These are phyloP conservation scores for Penicillium paxilli DNA, from an alignment of 495 filamentous ascomycete genomes.

Conservation along the genomic window DNA sequence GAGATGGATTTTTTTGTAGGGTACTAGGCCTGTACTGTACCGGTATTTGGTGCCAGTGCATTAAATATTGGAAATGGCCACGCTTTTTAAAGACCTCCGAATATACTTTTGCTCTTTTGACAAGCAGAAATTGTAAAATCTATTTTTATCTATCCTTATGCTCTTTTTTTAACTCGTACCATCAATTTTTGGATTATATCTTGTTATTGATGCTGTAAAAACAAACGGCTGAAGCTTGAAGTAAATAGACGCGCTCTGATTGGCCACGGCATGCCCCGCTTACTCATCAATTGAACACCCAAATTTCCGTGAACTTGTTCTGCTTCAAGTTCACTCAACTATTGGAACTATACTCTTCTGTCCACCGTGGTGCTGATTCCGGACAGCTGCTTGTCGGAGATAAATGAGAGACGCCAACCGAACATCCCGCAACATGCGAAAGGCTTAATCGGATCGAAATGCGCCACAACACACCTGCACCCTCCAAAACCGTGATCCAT, in stretches of 20 bases:
- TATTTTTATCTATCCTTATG: neutral
- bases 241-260: conserved; percentile 17
- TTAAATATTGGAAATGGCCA: too few relatives aligned
- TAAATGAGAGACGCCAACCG: neutral
- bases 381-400: neutral
- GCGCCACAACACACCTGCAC: conserved; percentile 31
- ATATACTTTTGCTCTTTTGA: too few relatives aligned
- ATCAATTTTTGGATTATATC: neutral
- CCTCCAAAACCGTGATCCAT: conserved; percentile 37
- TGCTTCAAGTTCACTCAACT: conserved; percentile 4
- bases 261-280: conserved; percentile 15
- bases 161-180: too few relatives aligned
- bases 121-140: too few relatives aligned
- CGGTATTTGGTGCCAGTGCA: too few relatives aligned
- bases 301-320: conserved; percentile 15
- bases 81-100: too few relatives aligned
- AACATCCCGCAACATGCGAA: conserved; percentile 17
- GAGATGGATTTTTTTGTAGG: too few relatives aligned
- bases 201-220: neutral
- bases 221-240: neutral
- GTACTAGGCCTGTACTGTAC: too few relatives aligned
- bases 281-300: conserved; percentile 18
- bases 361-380: neutral
- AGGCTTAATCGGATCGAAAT: conserved; percentile 35
- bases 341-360: neutral